These are phyloP conservation scores for Tephrocybe sp. DNA, from an alignment of 768 basidiomycete species.

Conservation along the genomic window DNA sequence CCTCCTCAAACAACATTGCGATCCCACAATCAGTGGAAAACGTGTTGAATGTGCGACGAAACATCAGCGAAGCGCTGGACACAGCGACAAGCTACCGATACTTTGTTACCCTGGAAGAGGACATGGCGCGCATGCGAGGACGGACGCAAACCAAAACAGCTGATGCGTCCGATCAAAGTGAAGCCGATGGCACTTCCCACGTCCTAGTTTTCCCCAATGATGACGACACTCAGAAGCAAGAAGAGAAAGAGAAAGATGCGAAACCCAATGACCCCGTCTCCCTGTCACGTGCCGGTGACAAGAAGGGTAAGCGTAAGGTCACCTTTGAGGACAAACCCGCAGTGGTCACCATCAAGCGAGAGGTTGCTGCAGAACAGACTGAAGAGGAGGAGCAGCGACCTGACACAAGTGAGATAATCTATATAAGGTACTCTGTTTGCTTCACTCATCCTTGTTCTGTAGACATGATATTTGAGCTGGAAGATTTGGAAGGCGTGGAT, in stretches of 20 bases:
- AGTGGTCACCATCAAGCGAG: conserved; percentile 44
- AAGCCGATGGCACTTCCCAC: conserved; percentile 24
- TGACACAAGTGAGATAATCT: conserved; percentile 59
- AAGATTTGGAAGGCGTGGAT: conserved; percentile 58
- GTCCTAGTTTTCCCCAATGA: conserved; percentile 16
- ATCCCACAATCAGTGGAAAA: conserved; percentile 28
- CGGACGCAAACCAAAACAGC: conserved; percentile 20
- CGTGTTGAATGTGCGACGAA: conserved; percentile 41
- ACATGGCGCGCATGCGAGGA: conserved; percentile 35
- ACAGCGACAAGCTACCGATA: conserved; percentile 46
- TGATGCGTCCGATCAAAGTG: conserved; percentile 18
- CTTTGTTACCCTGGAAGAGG: conserved; percentile 43
- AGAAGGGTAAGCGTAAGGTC: conserved; percentile 64
- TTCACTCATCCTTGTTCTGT: conserved; percentile 1
- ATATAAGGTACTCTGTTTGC: no score
- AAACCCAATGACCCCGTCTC: conserved; percentile 7
- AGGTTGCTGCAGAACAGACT: conserved; percentile 31
- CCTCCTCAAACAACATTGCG: conserved; percentile 36
- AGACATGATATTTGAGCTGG: conserved; percentile 75
- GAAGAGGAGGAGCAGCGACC: conserved; percentile 30
- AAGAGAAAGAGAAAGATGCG: conserved; percentile 3
- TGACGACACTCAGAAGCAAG: conserved; percentile 20
- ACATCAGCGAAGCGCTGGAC: conserved; percentile 39
- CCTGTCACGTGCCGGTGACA: conserved; percentile 29
- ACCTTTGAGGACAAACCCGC: conserved; percentile 71